Percentiles rank a stretch among this genome's conserved stretches.
Conservation (phyloP, 345 rosid species). For the Aethionema arabicum region DNA sequence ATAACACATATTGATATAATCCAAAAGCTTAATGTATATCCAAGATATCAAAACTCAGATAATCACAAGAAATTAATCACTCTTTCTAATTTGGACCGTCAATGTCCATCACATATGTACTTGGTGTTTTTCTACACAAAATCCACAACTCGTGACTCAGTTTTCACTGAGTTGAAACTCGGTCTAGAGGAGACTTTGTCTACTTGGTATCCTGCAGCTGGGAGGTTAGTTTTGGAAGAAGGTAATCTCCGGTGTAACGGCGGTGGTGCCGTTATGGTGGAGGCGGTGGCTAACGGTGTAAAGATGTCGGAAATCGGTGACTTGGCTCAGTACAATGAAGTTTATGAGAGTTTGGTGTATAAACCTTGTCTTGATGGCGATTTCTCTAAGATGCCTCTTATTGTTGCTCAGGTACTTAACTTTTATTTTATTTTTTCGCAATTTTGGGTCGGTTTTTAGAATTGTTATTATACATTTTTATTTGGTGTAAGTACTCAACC, state of each 20-base stretch:
- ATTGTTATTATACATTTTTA: not conserved
- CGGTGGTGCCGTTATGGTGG: constrained; percentile 50
- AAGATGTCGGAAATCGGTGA: constrained; percentile 59
- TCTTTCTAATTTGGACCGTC: constrained; percentile 66
- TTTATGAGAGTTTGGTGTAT: constrained; percentile 50
- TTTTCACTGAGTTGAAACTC: constrained; percentile 49
- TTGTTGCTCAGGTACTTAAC: constrained; percentile 57
- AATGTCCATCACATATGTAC: constrained; percentile 65
- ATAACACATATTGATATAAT: constrained; percentile 30
- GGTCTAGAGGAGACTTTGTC: constrained; percentile 59
- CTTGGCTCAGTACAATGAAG: constrained; percentile 49
- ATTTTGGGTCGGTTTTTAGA: not conserved
- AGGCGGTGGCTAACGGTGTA: constrained; percentile 46
- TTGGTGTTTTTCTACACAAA: constrained; percentile 57
- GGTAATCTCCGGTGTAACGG: constrained; percentile 56
- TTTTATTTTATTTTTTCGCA: not conserved
- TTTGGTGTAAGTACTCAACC: not conserved
- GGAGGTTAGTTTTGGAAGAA: constrained; percentile 48
- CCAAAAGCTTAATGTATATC: constrained; percentile 35
- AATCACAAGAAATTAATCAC: constrained; percentile 31
- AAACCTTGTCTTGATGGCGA: constrained; percentile 46
- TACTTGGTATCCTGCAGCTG: constrained; percentile 63
- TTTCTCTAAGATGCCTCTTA: constrained; percentile 55
- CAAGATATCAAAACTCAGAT: constrained; percentile 30
- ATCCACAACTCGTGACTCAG: constrained; percentile 33